phyloP scores from a whole-genome alignment of 129 eudicot genomes.

The Saussurea involucrata region DNA sequence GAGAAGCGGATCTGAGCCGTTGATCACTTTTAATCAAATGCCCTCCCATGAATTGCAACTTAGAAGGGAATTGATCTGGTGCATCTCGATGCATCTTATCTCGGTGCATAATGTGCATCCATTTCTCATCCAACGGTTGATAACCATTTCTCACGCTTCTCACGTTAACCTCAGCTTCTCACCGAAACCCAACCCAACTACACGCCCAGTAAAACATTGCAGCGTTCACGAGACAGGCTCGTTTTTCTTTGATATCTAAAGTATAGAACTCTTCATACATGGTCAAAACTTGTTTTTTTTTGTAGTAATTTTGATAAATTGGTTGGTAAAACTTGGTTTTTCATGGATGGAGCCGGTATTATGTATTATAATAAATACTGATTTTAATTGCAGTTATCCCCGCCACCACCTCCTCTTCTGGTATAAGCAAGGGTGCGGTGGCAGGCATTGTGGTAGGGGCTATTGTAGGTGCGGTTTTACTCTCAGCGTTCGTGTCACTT shows the following conservation, averaged over 20 bases:
- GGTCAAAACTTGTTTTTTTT: neutral
- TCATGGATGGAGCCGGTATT: neutral
- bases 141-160: too few species aligned
- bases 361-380: neutral
- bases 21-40: too few species aligned
- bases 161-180: too few species aligned
- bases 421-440: constrained; percentile 81
- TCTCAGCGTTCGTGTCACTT: constrained; percentile 63
- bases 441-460: constrained; percentile 74
- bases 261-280: constrained; percentile 6
- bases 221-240: neutral
- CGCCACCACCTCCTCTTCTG: constrained; percentile 45
- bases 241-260: constrained; percentile 1
- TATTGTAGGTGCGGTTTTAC: constrained; percentile 53
- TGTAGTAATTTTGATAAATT: neutral
- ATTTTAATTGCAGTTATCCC: constrained; percentile 39
- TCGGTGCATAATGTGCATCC: too few species aligned
- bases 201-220: neutral
- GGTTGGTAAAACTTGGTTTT: neutral
- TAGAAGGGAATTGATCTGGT: too few species aligned
- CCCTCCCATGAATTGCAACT: too few species aligned
- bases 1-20: too few species aligned
- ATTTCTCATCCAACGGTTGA: too few species aligned
- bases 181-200: too few species aligned
- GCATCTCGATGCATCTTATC: too few species aligned